Evolutionary conservation across 192 early-diverging fungal genomes (phyloP), one percentile per base, ranked within the genome.

Genomic region (Radiomyces spectabilis): DNA sequence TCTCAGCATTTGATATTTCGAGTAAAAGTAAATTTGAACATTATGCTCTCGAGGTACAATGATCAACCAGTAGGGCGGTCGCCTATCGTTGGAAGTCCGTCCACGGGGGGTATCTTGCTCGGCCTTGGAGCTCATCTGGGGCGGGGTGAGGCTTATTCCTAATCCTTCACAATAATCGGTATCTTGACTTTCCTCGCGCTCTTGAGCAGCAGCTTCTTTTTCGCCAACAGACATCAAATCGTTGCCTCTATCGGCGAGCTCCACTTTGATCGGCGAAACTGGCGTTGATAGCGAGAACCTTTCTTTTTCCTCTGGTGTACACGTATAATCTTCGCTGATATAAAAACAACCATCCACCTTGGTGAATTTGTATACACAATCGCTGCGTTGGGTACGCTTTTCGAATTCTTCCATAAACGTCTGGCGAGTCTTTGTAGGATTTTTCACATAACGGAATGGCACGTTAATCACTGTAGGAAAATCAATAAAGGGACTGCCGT

Each of bases 21-120:
- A 87, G 53, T 85, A 88, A 40, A 81, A 86, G 43, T 80, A 79
- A 10, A 87, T 57, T 47, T 83, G 78, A 8, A 83, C 74, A 39
- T 63, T 64, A 1, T 46, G 35, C 6, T 78, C 74, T 30, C 62
- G 64, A 6, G 85, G 72, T 0, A 75, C 56, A 4, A 85, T 41
- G 25, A 86, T 71, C 15, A 87, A 61, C 85, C 87, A 89, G 45
- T 80, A 88, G 12, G 69, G 46, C 9, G 53, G 61, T 1, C 55
- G 25, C 10, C 16, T 27, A 21, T 40, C 25, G 26, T 40, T 13
- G 9, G 55, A 45, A 39, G 42, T 48, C n/a, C n/a, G n/a, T n/a
- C n/a, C n/a, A 39, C 12, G 10, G 0, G 42, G 16, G 0, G 25
- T 2, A 51, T 51, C 34, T 29, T 41, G 24, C 2, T 16, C 32